phyloP scores from a whole-genome alignment of 441 rosid genomes.

The Daphne laureola region DNA sequence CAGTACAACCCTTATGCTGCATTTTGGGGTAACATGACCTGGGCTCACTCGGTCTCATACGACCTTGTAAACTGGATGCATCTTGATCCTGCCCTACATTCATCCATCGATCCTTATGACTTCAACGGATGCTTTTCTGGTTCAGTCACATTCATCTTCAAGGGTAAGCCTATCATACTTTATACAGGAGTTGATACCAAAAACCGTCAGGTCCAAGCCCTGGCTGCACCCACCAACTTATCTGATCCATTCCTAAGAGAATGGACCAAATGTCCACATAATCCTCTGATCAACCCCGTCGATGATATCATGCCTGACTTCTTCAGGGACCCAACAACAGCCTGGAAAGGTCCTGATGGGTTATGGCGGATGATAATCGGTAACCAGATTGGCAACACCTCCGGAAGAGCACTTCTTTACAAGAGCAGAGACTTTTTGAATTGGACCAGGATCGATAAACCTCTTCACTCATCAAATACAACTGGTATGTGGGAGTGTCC shows the following conservation, averaged over 20 bases:
- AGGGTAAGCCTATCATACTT: constrained; percentile 29
- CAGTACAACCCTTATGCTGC: constrained; percentile 38
- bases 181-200: constrained; percentile 31
- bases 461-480: constrained; percentile 22
- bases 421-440: constrained; percentile 27
- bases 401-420: constrained; percentile 31
- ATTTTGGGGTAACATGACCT: constrained; percentile 24
- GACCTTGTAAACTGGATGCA: constrained; percentile 49
- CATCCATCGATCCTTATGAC: constrained; percentile 24
- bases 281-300: constrained; percentile 35
- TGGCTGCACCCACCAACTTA: constrained; percentile 32
- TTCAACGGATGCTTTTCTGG: constrained; percentile 46
- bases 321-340: constrained; percentile 48
- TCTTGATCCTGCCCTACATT: constrained; percentile 28
- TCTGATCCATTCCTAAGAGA: constrained; percentile 41
- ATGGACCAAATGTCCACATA: constrained; percentile 36
- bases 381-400: constrained; percentile 6
- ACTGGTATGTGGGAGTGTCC: constrained; percentile 58
- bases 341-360: constrained; percentile 47
- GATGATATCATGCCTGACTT: constrained; percentile 14
- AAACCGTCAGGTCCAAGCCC: constrained; percentile 29
- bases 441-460: constrained; percentile 24
- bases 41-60: constrained; percentile 53
- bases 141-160: constrained; percentile 33
- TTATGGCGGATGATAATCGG: constrained; percentile 45